Evolutionary conservation across 23 red algal genomes (phyloP), one percentile per base, ranked within the genome.

Genomic region (Chondrus crispus): DNA sequence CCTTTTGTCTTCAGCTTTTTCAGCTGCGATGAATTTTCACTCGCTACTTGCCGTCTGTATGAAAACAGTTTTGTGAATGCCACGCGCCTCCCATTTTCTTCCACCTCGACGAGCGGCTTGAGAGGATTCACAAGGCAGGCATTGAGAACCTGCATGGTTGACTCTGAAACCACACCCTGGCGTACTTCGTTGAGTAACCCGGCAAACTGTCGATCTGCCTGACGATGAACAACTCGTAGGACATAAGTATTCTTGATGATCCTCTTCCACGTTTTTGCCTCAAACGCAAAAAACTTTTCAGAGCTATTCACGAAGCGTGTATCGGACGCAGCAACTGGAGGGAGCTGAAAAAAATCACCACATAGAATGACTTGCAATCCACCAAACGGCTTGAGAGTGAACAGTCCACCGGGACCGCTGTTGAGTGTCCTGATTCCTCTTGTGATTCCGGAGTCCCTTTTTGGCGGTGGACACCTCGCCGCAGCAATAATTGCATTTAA

Each of bases 301-400:
- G 78, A 80, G n/a, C 48, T 4, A 68, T 75, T 30, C 55, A 62
- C 71, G 22, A 49, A 37, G 33, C 74, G 48, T 36, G 46, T 46
- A 12, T 93, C 89, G 19, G 89, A 93, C 29, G 43, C 78, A 20
- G 39, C 46, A 3, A 93, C 90, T 4, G 90, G 90, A 5, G 90
- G 90, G 0, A 93, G 68, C 53, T 93, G 90, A 32, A 86, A 86
- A 70, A 93, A 93, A 38, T 93, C 90, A 6, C 90, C 90, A 45
- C 80, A 85, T 0, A 85, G 64, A 49, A 93, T 93, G 3, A 93
- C 81, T 32, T 93, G 90, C 57, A 93, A 66, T 11, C 90, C 90
- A 55, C 90, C 90, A 68, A 93, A 93, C 1, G 81, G 60, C 36
- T 11, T 29, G 33, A 40, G 16, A 32, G 41, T 4, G 46, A 36